Evolutionary conservation across 768 basidiomycete genomes (phyloP).

Genomic region (Austroboletus eburneus): DNA sequence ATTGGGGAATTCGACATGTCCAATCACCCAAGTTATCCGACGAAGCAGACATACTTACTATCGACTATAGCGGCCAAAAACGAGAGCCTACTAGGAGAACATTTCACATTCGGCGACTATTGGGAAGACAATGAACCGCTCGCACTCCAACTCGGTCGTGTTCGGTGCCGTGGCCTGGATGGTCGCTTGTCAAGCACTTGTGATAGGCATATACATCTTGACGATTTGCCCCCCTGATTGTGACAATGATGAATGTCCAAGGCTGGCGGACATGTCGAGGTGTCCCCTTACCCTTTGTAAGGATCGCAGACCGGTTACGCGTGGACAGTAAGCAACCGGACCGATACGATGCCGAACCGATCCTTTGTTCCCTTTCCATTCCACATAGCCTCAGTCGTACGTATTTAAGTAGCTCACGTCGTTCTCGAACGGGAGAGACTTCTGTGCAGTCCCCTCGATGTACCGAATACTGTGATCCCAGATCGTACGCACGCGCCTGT

Average conservation of each 20-base stretch:
- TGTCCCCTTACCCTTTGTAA: conserved; percentile 18
- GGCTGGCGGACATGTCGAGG: conserved; percentile 13
- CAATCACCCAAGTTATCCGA: conserved; percentile 5
- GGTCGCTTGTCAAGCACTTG: neutral
- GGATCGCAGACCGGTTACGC: no score
- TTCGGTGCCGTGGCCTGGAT: neutral
- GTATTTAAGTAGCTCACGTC: no score
- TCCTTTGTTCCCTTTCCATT: no score
- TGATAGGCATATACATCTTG: conserved; percentile 7
- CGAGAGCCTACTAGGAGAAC: conserved; percentile 25
- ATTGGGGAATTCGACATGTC: conserved; percentile 28
- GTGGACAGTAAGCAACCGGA: no score
- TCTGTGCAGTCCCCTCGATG: no score
- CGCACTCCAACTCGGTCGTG: conserved; percentile 16
- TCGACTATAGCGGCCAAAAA: conserved; percentile 22
- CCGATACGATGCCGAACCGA: no score
- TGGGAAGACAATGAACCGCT: conserved; percentile 25
- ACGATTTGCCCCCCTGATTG: conserved; percentile 7
- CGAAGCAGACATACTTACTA: conserved; percentile 19
- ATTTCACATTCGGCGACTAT: conserved; percentile 16
- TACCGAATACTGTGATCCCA: no score
- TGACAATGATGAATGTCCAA: conserved; percentile 3
- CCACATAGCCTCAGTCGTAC: no score
- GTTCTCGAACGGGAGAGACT: no score
- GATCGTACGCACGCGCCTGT: no score